Conservation (phyloP, 192 early-diverging fungal species). For the Phlyctochytrium bullatum region DNA sequence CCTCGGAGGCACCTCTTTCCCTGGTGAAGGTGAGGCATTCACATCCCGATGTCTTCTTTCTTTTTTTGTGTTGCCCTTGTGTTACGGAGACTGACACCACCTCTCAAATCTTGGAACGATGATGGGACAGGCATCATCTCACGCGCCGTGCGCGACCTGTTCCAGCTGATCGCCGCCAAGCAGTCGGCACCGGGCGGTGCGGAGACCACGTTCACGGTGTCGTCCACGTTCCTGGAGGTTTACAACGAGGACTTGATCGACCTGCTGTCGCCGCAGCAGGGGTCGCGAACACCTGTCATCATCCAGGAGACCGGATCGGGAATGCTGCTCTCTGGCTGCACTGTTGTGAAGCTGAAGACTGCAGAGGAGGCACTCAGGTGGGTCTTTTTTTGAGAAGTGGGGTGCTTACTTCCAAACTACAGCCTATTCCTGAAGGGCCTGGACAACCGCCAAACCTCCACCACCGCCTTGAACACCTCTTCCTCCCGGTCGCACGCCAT, state of each 20-base stretch:
- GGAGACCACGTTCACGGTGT: slow-evolving; percentile 27
- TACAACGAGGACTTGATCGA: slow-evolving; percentile 99
- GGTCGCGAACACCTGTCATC: slow-evolving; percentile 26
- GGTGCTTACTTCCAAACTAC: neutral
- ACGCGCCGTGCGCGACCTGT: slow-evolving; percentile 46
- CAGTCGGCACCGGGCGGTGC: slow-evolving; percentile 4
- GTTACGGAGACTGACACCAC: too few species aligned
- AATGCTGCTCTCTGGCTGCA: slow-evolving; percentile 84
- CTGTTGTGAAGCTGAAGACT: slow-evolving; percentile 65
- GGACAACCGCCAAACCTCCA: slow-evolving; percentile 77
- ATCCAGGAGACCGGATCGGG: slow-evolving; percentile 89
- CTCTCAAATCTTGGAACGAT: too few species aligned
- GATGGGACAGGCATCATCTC: slow-evolving; percentile 45
- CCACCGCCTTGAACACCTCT: slow-evolving; percentile 95
- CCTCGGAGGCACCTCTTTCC: neutral
- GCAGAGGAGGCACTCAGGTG: slow-evolving; percentile 66
- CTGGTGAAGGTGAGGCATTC: neutral
- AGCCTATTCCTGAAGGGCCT: slow-evolving; percentile 69
- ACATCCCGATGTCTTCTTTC: neutral
- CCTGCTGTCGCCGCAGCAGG: slow-evolving; percentile 54
- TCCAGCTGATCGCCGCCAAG: slow-evolving; percentile 17
- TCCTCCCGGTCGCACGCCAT: slow-evolving; percentile 90
- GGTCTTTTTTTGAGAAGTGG: neutral
- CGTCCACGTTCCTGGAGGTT: slow-evolving; percentile 90
- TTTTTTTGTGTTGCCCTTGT: neutral